phyloP scores from a whole-genome alignment of 2,329 filamentous ascomycete species.

The Colletotrichum musicola region DNA sequence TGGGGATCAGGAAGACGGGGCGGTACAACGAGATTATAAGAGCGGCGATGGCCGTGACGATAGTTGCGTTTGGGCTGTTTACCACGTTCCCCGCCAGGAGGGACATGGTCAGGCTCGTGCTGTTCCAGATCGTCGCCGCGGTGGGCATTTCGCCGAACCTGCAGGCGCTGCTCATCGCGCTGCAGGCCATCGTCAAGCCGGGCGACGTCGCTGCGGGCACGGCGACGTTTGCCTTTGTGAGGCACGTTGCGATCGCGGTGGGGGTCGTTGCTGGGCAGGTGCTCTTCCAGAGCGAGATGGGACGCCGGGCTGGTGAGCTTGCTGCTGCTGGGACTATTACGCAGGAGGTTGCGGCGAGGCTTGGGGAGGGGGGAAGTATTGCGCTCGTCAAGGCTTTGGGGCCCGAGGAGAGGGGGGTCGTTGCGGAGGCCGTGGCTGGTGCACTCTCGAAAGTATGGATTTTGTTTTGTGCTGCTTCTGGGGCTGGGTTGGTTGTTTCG shows the following conservation, averaged over 20 bases:
- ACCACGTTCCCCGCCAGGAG: conserved; percentile 70
- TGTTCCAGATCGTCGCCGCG: conserved; percentile 74
- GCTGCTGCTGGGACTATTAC: conserved; percentile 63
- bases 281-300: conserved; percentile 82
- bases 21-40: conserved; percentile 73
- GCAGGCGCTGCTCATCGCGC: conserved; percentile 75
- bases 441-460: conserved; percentile 69
- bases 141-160: conserved; percentile 77
- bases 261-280: conserved; percentile 82
- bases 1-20: conserved; percentile 74
- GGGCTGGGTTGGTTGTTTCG: conserved; percentile 60
- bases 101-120: conserved; percentile 68
- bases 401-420: conserved; percentile 55
- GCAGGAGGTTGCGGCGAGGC: conserved; percentile 58
- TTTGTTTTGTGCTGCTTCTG: conserved; percentile 64
- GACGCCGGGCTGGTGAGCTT: conserved; percentile 64
- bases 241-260: conserved; percentile 76
- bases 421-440: conserved; percentile 61
- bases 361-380: conserved; percentile 71
- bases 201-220: conserved; percentile 78
- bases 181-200: conserved; percentile 72
- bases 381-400: conserved; percentile 68
- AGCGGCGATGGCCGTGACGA: conserved; percentile 68
- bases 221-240: conserved; percentile 74
- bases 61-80: conserved; percentile 74